Conservation (phyloP, 2,329 filamentous ascomycete genomes). For the Raffaelea arxii region DNA sequence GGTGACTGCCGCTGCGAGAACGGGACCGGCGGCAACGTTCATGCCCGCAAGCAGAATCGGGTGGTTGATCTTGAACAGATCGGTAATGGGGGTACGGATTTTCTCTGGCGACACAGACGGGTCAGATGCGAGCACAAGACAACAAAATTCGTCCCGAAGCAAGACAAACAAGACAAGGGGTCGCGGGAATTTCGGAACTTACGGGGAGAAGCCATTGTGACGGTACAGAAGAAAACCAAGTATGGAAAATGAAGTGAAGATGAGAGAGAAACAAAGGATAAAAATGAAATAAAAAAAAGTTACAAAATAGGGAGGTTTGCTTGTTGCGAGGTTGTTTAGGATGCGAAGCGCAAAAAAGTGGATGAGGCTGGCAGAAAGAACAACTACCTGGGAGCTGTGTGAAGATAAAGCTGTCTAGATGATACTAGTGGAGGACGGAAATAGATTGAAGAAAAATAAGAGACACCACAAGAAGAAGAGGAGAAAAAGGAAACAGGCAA, state of each 20-base stretch:
- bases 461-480: neutral
- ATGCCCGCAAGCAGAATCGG: slow-evolving; percentile 93
- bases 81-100: slow-evolving; percentile 85
- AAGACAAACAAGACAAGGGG: neutral
- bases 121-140: neutral
- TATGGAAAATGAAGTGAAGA: neutral
- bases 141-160: neutral
- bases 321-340: neutral
- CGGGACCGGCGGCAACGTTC: slow-evolving; percentile 96
- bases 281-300: neutral
- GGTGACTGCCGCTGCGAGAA: slow-evolving; percentile 90
- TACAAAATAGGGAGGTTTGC: too few species aligned
- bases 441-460: neutral
- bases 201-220: slow-evolving; percentile 71
- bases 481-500: neutral
- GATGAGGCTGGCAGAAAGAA: too few species aligned
- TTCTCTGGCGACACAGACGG: slow-evolving; percentile 47
- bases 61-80: slow-evolving; percentile 97
- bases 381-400: too few species aligned
- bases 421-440: neutral
- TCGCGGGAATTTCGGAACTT: slow-evolving; percentile 28
- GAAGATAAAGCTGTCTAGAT: too few species aligned
- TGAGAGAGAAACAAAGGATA: neutral
- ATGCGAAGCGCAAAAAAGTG: neutral
- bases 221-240: slow-evolving; percentile 5